Percentiles rank a stretch among this genome's conserved stretches.
phyloP scores from a whole-genome alignment of 441 rosid genomes.

The Erodium texanum region DNA sequence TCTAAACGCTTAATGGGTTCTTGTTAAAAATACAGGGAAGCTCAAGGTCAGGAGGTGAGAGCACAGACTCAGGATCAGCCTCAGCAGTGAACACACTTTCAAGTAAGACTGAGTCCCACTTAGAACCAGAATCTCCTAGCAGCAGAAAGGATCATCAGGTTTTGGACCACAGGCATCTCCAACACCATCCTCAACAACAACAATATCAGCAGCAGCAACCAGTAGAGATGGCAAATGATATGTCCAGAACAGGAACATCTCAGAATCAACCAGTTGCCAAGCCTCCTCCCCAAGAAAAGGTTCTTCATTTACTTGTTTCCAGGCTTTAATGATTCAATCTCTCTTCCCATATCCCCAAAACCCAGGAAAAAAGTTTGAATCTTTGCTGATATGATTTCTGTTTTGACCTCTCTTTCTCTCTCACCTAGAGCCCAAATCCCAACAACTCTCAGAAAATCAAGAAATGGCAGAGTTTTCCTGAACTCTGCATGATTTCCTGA shows the following conservation, averaged over 20 bases:
- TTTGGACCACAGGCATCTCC: slow-evolving; percentile 30
- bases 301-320: slow-evolving; percentile 19
- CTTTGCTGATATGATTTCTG: slow-evolving; percentile 26
- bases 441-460: slow-evolving; percentile 39
- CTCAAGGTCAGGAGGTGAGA: slow-evolving; percentile 76
- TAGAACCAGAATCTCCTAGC: slow-evolving; percentile 76
- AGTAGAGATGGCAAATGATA: slow-evolving; percentile 46
- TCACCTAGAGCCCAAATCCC: slow-evolving; percentile 44
- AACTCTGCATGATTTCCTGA: slow-evolving; percentile 42
- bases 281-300: slow-evolving; percentile 64
- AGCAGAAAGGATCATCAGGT: slow-evolving; percentile 45
- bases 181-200: too few relatives aligned
- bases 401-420: slow-evolving; percentile 18
- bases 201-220: too few relatives aligned
- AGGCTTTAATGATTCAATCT: slow-evolving; percentile 8
- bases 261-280: slow-evolving; percentile 50
- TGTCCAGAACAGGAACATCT: slow-evolving; percentile 40
- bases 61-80: slow-evolving; percentile 61
- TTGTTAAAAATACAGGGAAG: slow-evolving; percentile 50
- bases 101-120: slow-evolving; percentile 56
- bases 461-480: slow-evolving; percentile 26
- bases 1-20: background rate
- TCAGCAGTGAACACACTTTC: slow-evolving; percentile 68
- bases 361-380: slow-evolving; percentile 32
- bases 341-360: slow-evolving; percentile 28